These are phyloP conservation scores for Blastobotrys malaysiensis DNA, from an alignment of 1,139 yeast genomes.

Conservation along the genomic window DNA sequence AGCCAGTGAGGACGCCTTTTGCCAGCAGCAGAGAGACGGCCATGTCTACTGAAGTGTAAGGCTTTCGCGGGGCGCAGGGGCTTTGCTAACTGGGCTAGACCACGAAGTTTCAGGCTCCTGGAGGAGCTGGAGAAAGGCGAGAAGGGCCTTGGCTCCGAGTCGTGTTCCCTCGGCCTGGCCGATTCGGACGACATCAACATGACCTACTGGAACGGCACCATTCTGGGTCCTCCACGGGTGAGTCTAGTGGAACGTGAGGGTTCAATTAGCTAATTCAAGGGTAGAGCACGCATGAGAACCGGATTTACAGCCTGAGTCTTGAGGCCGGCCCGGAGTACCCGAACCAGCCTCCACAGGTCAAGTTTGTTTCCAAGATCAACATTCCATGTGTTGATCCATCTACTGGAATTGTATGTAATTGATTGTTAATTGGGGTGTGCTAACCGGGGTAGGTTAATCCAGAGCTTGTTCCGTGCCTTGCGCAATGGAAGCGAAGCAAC, in stretches of 20 bases:
- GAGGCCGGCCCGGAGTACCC: constrained; percentile 86
- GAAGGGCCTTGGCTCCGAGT: constrained; percentile 94
- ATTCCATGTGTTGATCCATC: constrained; percentile 76
- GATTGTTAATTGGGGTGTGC: not conserved
- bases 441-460: constrained; percentile 37
- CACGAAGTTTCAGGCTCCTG: constrained; percentile 85
- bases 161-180: constrained; percentile 88
- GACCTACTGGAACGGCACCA: constrained; percentile 95
- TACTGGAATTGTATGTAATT: constrained; percentile 50
- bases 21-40: not conserved
- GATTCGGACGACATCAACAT: constrained; percentile 86
- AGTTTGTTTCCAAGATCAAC: constrained; percentile 76
- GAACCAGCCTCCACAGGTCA: constrained; percentile 76
- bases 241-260: no score
- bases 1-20: not conserved
- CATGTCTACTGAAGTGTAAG: constrained; percentile 44
- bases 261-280: not conserved
- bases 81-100: constrained; percentile 47
- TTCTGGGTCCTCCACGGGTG: constrained; percentile 88
- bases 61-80: constrained; percentile 10
- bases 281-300: constrained; percentile 74
- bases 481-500: constrained; percentile 80
- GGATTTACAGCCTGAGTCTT: constrained; percentile 79
- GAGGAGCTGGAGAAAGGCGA: constrained; percentile 98
- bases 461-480: constrained; percentile 60